Conservation (phyloP, 805 yeast species). For the Yamadazyma nakazawae region DNA sequence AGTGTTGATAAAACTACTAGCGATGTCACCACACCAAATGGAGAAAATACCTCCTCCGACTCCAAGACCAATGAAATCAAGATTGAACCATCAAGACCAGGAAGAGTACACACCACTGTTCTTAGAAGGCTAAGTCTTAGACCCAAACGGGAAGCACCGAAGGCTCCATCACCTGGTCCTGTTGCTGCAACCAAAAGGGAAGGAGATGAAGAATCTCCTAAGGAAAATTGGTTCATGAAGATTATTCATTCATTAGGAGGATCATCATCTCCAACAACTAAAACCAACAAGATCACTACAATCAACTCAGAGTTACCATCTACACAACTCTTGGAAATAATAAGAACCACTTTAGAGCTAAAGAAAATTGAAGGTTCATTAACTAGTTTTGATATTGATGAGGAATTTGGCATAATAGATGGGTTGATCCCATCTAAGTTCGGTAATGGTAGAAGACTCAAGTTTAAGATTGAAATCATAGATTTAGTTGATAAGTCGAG, state of each 20-base stretch:
- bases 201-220: conserved; percentile 7
- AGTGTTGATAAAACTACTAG: neutral
- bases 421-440: conserved; percentile 48
- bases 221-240: conserved; percentile 39
- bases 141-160: conserved; percentile 40
- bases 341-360: conserved; percentile 41
- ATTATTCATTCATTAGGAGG: conserved; percentile 27
- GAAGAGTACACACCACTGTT: conserved; percentile 12
- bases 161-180: conserved; percentile 22
- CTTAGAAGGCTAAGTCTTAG: conserved; percentile 30
- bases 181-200: neutral
- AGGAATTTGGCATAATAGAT: conserved; percentile 40
- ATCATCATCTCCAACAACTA: conserved; percentile 7
- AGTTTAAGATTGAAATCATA: conserved; percentile 43
- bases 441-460: conserved; percentile 45
- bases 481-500: conserved; percentile 37
- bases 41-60: neutral
- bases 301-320: conserved; percentile 33
- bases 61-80: neutral
- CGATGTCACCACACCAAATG: neutral
- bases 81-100: conserved; percentile 9
- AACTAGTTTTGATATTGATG: conserved; percentile 38
- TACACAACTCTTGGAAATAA: conserved; percentile 28
- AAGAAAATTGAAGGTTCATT: conserved; percentile 51
- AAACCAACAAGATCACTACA: conserved; percentile 23